These are phyloP conservation scores for Metschnikowia picachoensis DNA, from an alignment of 805 yeast species.

Conservation along the genomic window DNA sequence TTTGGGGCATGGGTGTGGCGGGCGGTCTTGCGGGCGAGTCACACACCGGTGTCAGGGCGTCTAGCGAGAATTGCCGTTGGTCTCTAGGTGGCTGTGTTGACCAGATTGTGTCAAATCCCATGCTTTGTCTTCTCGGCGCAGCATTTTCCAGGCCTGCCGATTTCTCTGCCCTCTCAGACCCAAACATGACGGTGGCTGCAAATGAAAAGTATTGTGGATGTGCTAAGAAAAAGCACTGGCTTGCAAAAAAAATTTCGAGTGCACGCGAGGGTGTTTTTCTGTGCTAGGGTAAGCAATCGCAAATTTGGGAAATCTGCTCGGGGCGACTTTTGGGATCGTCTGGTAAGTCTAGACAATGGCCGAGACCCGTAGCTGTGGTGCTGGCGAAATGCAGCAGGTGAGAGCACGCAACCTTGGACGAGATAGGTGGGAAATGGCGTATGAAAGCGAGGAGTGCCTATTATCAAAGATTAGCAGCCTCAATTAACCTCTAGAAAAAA, in stretches of 20 bases:
- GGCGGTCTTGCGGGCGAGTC: slow-evolving; percentile 6
- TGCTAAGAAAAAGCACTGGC: neutral
- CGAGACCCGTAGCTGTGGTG: slow-evolving; percentile 11
- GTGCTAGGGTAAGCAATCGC: neutral
- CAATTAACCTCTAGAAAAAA: neutral
- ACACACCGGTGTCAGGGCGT: neutral
- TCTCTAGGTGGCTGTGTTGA: slow-evolving; percentile 6
- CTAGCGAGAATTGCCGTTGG: slow-evolving; percentile 10
- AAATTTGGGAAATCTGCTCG: neutral
- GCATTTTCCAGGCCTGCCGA: neutral
- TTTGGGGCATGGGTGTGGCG: slow-evolving; percentile 5
- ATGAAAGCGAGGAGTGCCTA: neutral
- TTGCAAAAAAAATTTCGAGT: neutral
- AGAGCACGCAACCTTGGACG: neutral
- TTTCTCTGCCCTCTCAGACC: slow-evolving; percentile 1
- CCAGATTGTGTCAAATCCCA: slow-evolving; percentile 8
- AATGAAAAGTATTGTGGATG: neutral
- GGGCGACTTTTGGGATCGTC: slow-evolving; percentile 5
- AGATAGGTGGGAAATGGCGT: neutral
- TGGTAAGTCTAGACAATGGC: slow-evolving; percentile 13
- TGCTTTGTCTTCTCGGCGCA: slow-evolving; percentile 1
- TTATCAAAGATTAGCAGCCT: too few species aligned
- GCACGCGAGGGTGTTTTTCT: neutral
- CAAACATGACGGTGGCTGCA: slow-evolving; percentile 7
- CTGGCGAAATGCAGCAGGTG: slow-evolving; percentile 11